Evolutionary conservation across 2,329 filamentous ascomycete genomes (phyloP).

Genomic region (Apiospora phragmitis): DNA sequence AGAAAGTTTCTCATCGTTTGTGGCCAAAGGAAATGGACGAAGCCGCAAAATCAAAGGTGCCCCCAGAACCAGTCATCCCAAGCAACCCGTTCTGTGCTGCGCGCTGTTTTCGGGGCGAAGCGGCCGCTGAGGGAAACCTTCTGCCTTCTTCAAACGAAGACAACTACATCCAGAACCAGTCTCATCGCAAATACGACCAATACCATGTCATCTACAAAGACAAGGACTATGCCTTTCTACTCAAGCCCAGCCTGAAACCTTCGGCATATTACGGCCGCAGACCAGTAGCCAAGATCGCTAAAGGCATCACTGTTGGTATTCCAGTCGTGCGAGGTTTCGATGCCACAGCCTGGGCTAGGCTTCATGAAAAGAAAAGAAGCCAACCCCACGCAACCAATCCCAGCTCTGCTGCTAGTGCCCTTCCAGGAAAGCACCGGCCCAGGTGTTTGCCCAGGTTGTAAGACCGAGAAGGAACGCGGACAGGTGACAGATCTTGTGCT

Average conservation of each 20-base stretch:
- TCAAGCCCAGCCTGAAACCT: slow-evolving; percentile 82
- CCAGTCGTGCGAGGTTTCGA: slow-evolving; percentile 90
- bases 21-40: slow-evolving; percentile 65
- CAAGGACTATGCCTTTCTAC: slow-evolving; percentile 72
- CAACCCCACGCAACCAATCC: slow-evolving; percentile 23
- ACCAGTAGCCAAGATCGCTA: slow-evolving; percentile 82
- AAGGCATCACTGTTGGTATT: slow-evolving; percentile 78
- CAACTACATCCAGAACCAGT: slow-evolving; percentile 42
- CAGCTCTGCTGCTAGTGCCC: slow-evolving; percentile 29
- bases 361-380: slow-evolving; percentile 54
- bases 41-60: slow-evolving; percentile 33
- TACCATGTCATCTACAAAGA: slow-evolving; percentile 89
- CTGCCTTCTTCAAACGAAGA: slow-evolving; percentile 33
- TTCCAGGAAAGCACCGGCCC: slow-evolving; percentile 19
- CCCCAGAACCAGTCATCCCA: slow-evolving; percentile 43
- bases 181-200: slow-evolving; percentile 63
- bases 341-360: slow-evolving; percentile 70
- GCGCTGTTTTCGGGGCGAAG: slow-evolving; percentile 60
- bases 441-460: slow-evolving; percentile 57
- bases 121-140: slow-evolving; percentile 52
- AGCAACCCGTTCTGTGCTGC: slow-evolving; percentile 60
- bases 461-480: slow-evolving; percentile 61
- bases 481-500: slow-evolving; percentile 85
- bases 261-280: slow-evolving; percentile 82
- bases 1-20: slow-evolving; percentile 82